Evolutionary conservation across 495 filamentous ascomycete species (phyloP).

Genomic region (Chaetomium tenue): DNA sequence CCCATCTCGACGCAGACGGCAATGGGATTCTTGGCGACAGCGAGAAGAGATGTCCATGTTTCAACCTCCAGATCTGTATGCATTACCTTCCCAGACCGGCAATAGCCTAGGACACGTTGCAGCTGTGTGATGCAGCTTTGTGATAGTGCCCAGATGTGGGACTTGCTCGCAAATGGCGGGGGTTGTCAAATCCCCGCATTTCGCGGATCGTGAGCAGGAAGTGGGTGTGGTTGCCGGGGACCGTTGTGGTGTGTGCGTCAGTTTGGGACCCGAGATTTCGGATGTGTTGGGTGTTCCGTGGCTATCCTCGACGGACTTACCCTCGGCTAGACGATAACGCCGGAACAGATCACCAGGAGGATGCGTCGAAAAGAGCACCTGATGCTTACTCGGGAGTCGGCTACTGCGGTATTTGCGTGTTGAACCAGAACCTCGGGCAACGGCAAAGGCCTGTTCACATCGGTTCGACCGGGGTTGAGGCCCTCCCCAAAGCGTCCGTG

Average conservation of each 20-base stretch:
- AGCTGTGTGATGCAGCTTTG: background rate
- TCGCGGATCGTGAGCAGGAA: background rate
- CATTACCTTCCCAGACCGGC: background rate
- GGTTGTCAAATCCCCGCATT: constrained; percentile 1
- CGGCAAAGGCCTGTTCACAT: constrained; percentile 1
- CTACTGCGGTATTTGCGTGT: constrained; percentile 11
- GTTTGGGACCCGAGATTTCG: constrained; percentile 21
- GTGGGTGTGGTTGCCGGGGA: background rate
- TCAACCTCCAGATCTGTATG: background rate
- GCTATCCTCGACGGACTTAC: constrained; percentile 15
- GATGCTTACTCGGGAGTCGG: constrained; percentile 13
- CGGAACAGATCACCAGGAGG: constrained; percentile 10
- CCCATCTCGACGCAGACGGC: background rate
- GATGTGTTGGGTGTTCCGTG: constrained; percentile 11
- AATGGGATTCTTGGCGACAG: constrained; percentile 18
- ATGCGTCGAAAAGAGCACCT: background rate
- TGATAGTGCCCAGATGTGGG: background rate
- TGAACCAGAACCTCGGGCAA: constrained; percentile 8
- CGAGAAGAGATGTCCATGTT: constrained; percentile 14
- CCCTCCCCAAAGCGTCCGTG: constrained; percentile 3
- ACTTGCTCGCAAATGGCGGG: constrained; percentile 7
- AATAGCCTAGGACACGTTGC: background rate
- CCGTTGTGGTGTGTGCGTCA: background rate
- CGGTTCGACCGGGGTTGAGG: constrained; percentile 16
- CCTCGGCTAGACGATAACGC: constrained; percentile 32